phyloP scores from a whole-genome alignment of 108 stramenopile species.

The Ochromonas danica region DNA sequence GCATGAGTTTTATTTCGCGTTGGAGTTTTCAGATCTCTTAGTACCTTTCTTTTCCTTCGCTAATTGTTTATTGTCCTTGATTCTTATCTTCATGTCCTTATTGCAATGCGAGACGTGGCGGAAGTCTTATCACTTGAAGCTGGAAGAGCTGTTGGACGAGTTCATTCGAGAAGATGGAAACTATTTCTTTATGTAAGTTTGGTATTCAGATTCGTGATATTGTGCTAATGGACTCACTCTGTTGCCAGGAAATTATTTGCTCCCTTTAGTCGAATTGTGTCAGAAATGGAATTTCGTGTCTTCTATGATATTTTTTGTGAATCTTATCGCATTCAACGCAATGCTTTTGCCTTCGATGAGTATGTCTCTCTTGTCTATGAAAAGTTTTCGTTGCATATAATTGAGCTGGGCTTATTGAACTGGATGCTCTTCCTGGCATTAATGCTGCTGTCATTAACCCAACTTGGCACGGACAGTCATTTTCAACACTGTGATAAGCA shows the following conservation, averaged over 20 bases:
- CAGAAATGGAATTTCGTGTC: slow-evolving; percentile 8
- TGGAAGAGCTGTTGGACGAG: neutral
- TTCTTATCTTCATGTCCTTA: neutral
- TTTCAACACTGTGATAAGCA: neutral
- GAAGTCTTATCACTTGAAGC: slow-evolving; percentile 4
- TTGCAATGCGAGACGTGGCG: slow-evolving; percentile 9
- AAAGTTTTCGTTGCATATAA: neutral
- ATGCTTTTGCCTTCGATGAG: slow-evolving; percentile 5
- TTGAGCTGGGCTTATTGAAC: neutral
- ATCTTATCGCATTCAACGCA: neutral
- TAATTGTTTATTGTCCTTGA: neutral
- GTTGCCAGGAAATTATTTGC: neutral
- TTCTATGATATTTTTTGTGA: slow-evolving; percentile 19
- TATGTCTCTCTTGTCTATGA: slow-evolving; percentile 3
- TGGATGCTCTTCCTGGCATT: neutral
- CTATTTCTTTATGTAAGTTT: too few relatives aligned
- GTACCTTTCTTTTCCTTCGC: slow-evolving; percentile 9
- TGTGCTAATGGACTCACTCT: too few relatives aligned
- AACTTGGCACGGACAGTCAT: neutral
- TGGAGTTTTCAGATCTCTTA: neutral
- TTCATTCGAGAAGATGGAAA: neutral
- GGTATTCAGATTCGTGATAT: too few relatives aligned
- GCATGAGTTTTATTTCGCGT: neutral
- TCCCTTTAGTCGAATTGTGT: neutral
- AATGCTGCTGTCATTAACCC: neutral